These are phyloP conservation scores for Zymoseptoria tritici DNA, from an alignment of 2,329 filamentous ascomycete species.

Conservation along the genomic window DNA sequence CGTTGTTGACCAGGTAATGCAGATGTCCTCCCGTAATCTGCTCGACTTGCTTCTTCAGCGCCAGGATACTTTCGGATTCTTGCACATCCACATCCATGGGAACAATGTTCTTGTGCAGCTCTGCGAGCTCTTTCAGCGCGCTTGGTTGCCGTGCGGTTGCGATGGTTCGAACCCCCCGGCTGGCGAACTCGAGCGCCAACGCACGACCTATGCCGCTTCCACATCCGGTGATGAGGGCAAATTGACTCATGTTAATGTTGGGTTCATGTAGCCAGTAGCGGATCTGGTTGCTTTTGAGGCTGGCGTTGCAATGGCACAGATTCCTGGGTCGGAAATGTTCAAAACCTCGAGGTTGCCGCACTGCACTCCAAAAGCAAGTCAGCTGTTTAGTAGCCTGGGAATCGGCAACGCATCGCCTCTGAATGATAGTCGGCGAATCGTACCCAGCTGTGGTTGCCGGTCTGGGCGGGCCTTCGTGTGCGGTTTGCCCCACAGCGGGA, in stretches of 20 bases:
- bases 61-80: neutral
- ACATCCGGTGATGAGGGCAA: constrained; percentile 77
- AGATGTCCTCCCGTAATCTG: neutral
- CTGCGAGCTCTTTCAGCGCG: neutral
- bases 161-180: neutral
- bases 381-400: too few relatives aligned
- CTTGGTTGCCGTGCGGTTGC: neutral
- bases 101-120: neutral
- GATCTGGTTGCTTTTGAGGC: too few relatives aligned
- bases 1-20: constrained; percentile 3
- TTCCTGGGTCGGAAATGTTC: too few relatives aligned
- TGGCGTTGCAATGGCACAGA: too few relatives aligned
- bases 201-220: constrained; percentile 80
- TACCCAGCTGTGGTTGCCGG: too few relatives aligned
- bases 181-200: constrained; percentile 65
- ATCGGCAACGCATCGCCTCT: too few relatives aligned
- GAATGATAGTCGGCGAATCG: too few relatives aligned
- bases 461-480: too few relatives aligned
- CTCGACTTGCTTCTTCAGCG: neutral
- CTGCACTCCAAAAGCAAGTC: too few relatives aligned
- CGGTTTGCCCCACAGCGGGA: too few relatives aligned
- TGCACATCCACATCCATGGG: neutral
- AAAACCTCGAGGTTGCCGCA: too few relatives aligned
- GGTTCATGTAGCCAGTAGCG: too few relatives aligned
- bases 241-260: constrained; percentile 36